Percentiles rank a stretch among this genome's conserved stretches.
Conservation (phyloP, 345 rosid species). For the Brassica juncea region DNA sequence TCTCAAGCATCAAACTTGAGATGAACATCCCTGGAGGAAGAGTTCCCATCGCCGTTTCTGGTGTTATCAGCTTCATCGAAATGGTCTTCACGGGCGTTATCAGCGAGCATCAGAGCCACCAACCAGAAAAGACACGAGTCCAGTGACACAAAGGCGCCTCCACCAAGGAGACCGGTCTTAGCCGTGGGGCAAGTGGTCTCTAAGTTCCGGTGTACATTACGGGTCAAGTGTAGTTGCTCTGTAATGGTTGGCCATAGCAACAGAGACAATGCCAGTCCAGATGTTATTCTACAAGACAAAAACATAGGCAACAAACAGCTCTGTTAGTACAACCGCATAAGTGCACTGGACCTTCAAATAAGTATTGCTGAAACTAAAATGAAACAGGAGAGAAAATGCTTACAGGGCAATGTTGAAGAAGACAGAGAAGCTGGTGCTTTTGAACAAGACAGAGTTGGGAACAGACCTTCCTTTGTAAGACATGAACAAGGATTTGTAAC, state of each 20-base stretch:
- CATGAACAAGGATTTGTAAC: constrained; percentile 64
- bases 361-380: constrained; percentile 10
- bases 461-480: constrained; percentile 77
- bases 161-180: constrained; percentile 86
- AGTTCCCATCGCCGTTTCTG: constrained; percentile 16
- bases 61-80: constrained; percentile 55
- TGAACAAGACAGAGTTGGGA: constrained; percentile 64
- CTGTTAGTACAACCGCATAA: neutral
- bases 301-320: neutral
- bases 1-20: constrained; percentile 39
- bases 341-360: neutral
- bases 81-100: constrained; percentile 83
- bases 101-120: constrained; percentile 72
- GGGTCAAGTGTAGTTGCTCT: constrained; percentile 66
- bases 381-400: constrained; percentile 27
- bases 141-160: constrained; percentile 77
- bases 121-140: constrained; percentile 82
- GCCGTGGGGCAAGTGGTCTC: constrained; percentile 70
- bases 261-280: constrained; percentile 61
- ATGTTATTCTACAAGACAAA: constrained; percentile 49
- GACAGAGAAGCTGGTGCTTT: constrained; percentile 54
- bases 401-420: constrained; percentile 84
- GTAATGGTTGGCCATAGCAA: constrained; percentile 77
- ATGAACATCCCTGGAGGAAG: constrained; percentile 36
- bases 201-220: constrained; percentile 55